Base-by-base conservation (phyloP, 2,329 filamentous ascomycete genomes). In the Epichloe amarillans region DNA sequence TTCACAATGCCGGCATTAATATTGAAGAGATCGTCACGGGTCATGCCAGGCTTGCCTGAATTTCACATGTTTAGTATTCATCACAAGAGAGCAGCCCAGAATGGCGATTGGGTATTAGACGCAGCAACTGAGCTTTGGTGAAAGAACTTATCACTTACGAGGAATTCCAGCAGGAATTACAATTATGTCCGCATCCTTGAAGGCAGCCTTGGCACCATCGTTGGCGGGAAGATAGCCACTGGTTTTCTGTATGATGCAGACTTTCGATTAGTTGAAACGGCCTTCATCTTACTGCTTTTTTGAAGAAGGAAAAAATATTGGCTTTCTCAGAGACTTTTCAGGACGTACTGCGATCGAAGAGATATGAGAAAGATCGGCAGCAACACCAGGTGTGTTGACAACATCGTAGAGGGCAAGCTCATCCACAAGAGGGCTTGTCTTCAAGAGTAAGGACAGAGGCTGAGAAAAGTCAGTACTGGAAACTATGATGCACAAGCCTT, bases 361-460 rank as follows among this genome's bases (percentile, higher is more conserved):
- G 72, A 98, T 97, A 79, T 98, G 93, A 54, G 90, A 96, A 54
- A 98, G 83, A 69, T 98, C 93, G 64, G 91, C 83, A 58, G 90
- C 88, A 66, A 98, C 93, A 72, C 93, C 93, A 62, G 89, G 90
- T 47, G 89, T 94, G 80, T 97, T 96, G 72, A 97, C 91, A 60
- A 98, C 90, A 95, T 98, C 93, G 78, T 96, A 98, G 62, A 98
- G 86, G 55, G 89, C 79, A 63, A 98, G 87, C 76, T 97, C 88
- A 64, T 91, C 85, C 64, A 98, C 78, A 65, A 88, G 82, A 58
- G 89, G 86, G 66, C 78, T 87, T 60, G 86, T 82, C 82, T 98
- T 98, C 68, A 97, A 80, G 62, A 98, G 86, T 60, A 98, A 87
- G 58, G 93, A 98, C 64, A 98, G 80, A 61, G 93, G 93, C 90